phyloP scores from a whole-genome alignment of 257 asterid species.

The Vinca minor region DNA sequence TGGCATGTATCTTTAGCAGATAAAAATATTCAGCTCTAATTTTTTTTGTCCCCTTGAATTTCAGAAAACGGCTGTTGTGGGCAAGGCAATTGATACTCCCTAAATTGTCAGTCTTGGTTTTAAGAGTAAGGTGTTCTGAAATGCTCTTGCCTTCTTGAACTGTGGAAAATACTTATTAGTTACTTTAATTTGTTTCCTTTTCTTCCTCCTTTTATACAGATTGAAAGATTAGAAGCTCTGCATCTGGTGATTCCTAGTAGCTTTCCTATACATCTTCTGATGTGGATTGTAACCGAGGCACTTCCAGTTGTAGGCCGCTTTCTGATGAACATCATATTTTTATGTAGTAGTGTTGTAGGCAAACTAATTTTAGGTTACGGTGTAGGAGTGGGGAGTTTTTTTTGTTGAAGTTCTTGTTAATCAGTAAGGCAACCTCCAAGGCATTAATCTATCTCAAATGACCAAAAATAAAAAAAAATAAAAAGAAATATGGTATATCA shows the following conservation, averaged over 20 bases:
- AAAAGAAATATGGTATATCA: too few relatives aligned
- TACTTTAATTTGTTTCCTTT: background rate
- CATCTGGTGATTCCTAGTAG: slow-evolving; percentile 12
- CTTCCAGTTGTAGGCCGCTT: background rate
- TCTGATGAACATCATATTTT: background rate
- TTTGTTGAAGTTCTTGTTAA: background rate
- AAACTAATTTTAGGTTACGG: background rate
- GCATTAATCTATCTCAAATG: slow-evolving; percentile 12
- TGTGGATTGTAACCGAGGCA: slow-evolving; percentile 6
- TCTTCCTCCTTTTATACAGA: slow-evolving; percentile 13
- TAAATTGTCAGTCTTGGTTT: slow-evolving; percentile 13
- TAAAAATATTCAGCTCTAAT: background rate
- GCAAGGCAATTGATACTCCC: slow-evolving; percentile 22
- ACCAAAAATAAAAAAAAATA: background rate
- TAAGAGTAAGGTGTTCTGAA: slow-evolving; percentile 14
- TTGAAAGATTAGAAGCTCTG: slow-evolving; percentile 19
- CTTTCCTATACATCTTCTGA: slow-evolving; percentile 1
- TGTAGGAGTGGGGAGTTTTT: background rate
- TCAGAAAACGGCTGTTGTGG: slow-evolving; percentile 20
- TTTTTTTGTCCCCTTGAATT: slow-evolving; percentile 5
- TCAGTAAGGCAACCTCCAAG: slow-evolving; percentile 17
- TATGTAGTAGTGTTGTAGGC: background rate
- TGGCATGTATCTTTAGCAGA: background rate
- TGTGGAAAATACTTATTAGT: too few relatives aligned
- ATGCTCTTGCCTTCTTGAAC: background rate